These are phyloP conservation scores for Podosphaera fusca DNA, from an alignment of 2,329 filamentous ascomycete genomes.

Conservation along the genomic window DNA sequence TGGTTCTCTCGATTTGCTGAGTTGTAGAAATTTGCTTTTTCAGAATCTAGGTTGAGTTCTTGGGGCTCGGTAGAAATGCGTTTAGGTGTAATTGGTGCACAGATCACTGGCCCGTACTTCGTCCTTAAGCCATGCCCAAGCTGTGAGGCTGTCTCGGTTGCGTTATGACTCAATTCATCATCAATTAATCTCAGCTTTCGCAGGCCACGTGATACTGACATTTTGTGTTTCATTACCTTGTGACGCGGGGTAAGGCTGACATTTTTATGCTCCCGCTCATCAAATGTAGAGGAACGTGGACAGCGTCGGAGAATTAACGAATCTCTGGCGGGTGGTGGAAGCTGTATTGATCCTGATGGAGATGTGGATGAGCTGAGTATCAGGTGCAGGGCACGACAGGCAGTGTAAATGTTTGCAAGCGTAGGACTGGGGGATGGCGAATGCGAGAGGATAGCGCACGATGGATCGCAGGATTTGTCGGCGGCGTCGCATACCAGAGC, in stretches of 20 bases:
- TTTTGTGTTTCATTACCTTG: constrained; percentile 28
- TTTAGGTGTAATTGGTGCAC: constrained; percentile 28
- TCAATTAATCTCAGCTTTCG: constrained; percentile 27
- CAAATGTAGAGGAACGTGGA: constrained; percentile 32
- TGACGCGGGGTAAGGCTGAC: constrained; percentile 10
- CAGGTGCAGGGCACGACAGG: constrained; percentile 37
- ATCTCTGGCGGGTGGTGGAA: constrained; percentile 31
- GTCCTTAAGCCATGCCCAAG: constrained; percentile 7
- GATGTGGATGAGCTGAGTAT: constrained; percentile 24
- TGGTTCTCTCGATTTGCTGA: constrained; percentile 18
- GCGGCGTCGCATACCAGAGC: constrained; percentile 29
- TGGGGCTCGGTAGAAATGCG: constrained; percentile 36
- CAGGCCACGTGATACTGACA: constrained; percentile 20
- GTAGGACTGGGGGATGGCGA: constrained; percentile 20
- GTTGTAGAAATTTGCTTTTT: constrained; percentile 32
- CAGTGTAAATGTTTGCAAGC: constrained; percentile 31
- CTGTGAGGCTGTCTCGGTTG: constrained; percentile 12
- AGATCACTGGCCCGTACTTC: background rate
- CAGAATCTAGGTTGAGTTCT: constrained; percentile 34
- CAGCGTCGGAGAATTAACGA: constrained; percentile 12
- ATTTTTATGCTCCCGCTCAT: constrained; percentile 14
- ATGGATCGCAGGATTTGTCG: constrained; percentile 24
- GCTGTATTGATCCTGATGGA: constrained; percentile 18
- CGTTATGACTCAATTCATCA: constrained; percentile 25
- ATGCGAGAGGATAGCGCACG: constrained; percentile 26